phyloP scores from a whole-genome alignment of 352 stramenopile species.

The Phytophthora chlamydospora region DNA sequence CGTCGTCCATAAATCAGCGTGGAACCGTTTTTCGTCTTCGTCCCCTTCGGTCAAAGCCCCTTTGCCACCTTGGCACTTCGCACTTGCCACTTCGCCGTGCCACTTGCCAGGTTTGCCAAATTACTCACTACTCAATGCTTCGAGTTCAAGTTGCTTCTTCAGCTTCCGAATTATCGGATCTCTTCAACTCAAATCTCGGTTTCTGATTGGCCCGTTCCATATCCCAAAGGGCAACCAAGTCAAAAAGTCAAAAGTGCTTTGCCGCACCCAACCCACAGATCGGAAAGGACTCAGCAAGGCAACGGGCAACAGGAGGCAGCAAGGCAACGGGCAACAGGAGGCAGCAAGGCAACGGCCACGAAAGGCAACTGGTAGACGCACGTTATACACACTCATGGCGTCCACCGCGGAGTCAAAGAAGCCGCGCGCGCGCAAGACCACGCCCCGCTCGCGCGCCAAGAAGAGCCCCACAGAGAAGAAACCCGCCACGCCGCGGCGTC shows the following conservation, averaged over 20 bases:
- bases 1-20: too few relatives aligned
- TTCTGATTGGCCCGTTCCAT: slow-evolving; percentile 33
- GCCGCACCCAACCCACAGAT: slow-evolving; percentile 24
- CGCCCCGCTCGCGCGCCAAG: slow-evolving; percentile 19
- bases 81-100: too few relatives aligned
- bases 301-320: too few relatives aligned
- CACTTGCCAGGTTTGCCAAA: too few relatives aligned
- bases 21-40: too few relatives aligned
- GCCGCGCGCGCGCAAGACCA: slow-evolving; percentile 26
- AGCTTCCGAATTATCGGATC: too few relatives aligned
- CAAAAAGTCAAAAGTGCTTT: too few relatives aligned
- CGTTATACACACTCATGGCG: slow-evolving; percentile 13
- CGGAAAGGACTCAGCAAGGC: slow-evolving; percentile 13
- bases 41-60: too few relatives aligned
- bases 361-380: background rate
- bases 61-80: too few relatives aligned
- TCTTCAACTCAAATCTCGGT: slow-evolving; percentile 7
- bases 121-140: too few relatives aligned
- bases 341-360: too few relatives aligned
- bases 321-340: background rate
- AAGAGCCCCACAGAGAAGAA: slow-evolving; percentile 26
- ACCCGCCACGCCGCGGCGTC: slow-evolving; percentile 31
- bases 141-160: too few relatives aligned
- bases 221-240: slow-evolving; percentile 13
- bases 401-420: slow-evolving; percentile 13